Evolutionary conservation across 495 filamentous ascomycete species (phyloP).

Genomic region (Cenococcum geophilum): DNA sequence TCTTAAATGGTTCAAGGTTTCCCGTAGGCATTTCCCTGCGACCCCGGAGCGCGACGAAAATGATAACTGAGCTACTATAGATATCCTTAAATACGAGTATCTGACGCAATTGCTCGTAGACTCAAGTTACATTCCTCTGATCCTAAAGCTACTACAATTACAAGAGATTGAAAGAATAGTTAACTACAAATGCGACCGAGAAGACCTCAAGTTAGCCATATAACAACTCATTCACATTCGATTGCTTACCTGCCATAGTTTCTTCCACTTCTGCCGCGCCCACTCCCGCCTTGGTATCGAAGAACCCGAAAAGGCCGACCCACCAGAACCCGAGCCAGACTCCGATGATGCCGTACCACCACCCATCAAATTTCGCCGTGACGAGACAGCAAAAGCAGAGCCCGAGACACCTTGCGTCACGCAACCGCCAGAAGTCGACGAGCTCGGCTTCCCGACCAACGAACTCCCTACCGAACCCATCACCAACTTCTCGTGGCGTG

Average conservation of each 20-base stretch:
- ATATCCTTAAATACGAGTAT: constrained; percentile 94
- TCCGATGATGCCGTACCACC: constrained; percentile 76
- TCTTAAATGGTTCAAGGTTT: constrained; percentile 94
- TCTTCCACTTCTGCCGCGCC: constrained; percentile 75
- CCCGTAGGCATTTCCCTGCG: constrained; percentile 55
- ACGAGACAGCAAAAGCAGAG: constrained; percentile 5
- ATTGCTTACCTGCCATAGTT: constrained; percentile 46
- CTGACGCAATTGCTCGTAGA: constrained; percentile 88
- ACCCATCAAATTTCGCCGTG: constrained; percentile 44
- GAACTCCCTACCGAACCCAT: constrained; percentile 67
- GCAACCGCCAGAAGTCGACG: constrained; percentile 74
- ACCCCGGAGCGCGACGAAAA: constrained; percentile 1
- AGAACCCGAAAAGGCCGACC: constrained; percentile 17
- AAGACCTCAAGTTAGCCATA: constrained; percentile 67
- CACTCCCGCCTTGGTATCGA: constrained; percentile 29
- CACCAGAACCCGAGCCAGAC: constrained; percentile 36
- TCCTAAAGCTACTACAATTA: constrained; percentile 85
- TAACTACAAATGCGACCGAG: constrained; percentile 74
- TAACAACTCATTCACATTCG: background rate
- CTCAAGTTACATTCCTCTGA: constrained; percentile 85
- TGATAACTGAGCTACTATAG: constrained; percentile 40
- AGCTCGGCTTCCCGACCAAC: constrained; percentile 65
- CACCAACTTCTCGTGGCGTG: constrained; percentile 83
- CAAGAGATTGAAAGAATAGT: constrained; percentile 86
- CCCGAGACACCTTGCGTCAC: constrained; percentile 16